These are phyloP conservation scores for Tremellales sp. DNA, from an alignment of 1,284 basidiomycete genomes.

Conservation along the genomic window DNA sequence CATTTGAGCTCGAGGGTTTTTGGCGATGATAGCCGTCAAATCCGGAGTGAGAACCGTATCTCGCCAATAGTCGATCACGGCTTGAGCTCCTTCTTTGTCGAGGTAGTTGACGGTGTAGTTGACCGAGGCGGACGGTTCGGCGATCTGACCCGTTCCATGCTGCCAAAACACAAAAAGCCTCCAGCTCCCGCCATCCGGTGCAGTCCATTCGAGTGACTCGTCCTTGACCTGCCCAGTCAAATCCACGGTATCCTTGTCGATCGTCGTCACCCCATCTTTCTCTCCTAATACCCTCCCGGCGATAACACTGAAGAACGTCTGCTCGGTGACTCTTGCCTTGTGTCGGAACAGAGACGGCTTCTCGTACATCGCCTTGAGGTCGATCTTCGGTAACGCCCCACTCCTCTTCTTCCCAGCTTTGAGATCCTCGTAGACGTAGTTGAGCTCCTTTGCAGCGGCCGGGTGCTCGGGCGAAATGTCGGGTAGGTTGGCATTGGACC, in stretches of 20 bases:
- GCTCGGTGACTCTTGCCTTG: neutral
- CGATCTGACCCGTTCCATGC: neutral
- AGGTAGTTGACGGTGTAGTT: neutral
- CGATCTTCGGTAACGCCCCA: neutral
- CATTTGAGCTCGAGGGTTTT: neutral
- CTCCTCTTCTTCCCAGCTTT: neutral
- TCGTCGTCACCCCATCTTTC: neutral
- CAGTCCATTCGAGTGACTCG: neutral
- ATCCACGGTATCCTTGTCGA: neutral
- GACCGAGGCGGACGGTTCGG: neutral
- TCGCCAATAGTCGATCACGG: neutral
- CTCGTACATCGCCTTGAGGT: too few relatives aligned
- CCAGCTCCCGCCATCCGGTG: neutral
- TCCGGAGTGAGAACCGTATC: neutral
- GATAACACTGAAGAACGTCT: neutral
- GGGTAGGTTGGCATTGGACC: conserved; percentile 1
- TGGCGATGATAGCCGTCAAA: neutral
- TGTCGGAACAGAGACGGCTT: neutral
- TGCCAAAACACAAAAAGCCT: neutral
- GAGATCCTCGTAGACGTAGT: conserved; percentile 1
- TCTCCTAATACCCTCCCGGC: neutral
- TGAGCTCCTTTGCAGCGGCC: neutral
- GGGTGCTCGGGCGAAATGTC: neutral
- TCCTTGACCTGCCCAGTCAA: neutral
- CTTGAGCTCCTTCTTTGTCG: neutral